phyloP scores from a whole-genome alignment of 208 protist genomes.

The Naegleria lovaniensis region DNA sequence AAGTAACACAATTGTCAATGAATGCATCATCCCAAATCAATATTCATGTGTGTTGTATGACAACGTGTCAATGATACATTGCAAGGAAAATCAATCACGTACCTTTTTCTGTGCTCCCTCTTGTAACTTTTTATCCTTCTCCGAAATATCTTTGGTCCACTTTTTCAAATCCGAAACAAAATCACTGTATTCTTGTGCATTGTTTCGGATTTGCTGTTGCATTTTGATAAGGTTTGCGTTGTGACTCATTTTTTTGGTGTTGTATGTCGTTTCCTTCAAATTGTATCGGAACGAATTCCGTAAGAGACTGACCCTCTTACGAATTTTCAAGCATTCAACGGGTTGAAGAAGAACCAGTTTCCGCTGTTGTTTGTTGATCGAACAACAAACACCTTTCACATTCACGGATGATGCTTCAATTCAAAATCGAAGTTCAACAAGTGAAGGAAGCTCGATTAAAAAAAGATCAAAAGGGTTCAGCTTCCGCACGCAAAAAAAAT shows the following conservation, averaged over 20 bases:
- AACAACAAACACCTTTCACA: no score
- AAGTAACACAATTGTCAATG: no score
- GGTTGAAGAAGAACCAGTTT: no score
- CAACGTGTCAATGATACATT: neutral
- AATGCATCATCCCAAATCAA: no score
- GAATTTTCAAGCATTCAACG: no score
- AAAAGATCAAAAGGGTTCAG: neutral
- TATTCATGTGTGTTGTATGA: no score
- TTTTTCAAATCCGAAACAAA: neutral
- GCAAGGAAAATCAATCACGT: neutral
- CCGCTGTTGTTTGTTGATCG: no score
- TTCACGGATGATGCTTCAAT: no score
- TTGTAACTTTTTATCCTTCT: constrained; percentile 4
- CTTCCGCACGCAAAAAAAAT: neutral
- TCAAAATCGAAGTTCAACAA: neutral
- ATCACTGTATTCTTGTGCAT: neutral
- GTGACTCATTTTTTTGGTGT: neutral
- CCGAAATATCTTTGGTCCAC: neutral
- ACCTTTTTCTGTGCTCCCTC: neutral
- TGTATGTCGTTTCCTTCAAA: no score
- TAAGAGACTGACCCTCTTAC: no score
- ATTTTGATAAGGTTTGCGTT: neutral
- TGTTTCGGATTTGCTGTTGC: neutral
- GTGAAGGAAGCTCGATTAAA: neutral
- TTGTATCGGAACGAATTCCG: no score